These are phyloP conservation scores for Moricandia arvensis DNA, from an alignment of 345 rosid genomes.

Conservation along the genomic window DNA sequence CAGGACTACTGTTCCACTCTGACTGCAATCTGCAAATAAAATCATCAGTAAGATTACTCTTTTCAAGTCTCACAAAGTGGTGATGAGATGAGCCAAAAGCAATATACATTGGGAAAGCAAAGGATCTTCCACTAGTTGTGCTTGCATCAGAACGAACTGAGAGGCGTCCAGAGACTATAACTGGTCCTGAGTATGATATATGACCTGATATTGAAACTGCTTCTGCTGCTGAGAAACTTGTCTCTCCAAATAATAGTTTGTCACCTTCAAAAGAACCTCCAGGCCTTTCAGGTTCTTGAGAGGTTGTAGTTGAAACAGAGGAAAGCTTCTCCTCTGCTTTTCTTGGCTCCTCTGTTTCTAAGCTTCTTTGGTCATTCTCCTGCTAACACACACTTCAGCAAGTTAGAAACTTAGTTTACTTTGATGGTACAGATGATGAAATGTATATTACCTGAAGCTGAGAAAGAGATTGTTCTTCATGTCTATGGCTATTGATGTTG, in stretches of 20 bases:
- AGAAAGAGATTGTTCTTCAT: constrained; percentile 30
- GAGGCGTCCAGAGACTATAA: constrained; percentile 63
- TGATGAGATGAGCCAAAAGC: neutral
- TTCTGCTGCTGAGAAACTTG: constrained; percentile 74
- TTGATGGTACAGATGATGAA: neutral
- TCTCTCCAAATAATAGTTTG: constrained; percentile 48
- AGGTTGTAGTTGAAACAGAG: constrained; percentile 22
- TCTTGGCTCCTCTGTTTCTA: constrained; percentile 1
- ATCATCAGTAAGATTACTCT: neutral
- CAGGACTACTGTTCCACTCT: constrained; percentile 93
- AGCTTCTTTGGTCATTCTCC: constrained; percentile 6
- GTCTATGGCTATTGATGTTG: constrained; percentile 13
- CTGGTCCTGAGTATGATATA: constrained; percentile 64
- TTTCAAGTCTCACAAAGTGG: neutral
- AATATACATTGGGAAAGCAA: constrained; percentile 82
- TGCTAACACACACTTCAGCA: constrained; percentile 9
- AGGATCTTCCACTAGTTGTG: constrained; percentile 86
- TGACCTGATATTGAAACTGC: constrained; percentile 54
- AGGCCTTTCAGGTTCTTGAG: constrained; percentile 23
- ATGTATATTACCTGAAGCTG: constrained; percentile 23
- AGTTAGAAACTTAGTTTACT: constrained; percentile 12
- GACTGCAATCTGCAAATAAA: constrained; percentile 65
- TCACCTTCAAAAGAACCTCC: constrained; percentile 22
- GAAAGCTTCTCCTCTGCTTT: constrained; percentile 19
- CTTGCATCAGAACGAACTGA: constrained; percentile 90